Evolutionary conservation across 2,329 filamentous ascomycete genomes (phyloP), one percentile per base, ranked within the genome.

Genomic region (Ascocoryne sarcoides): DNA sequence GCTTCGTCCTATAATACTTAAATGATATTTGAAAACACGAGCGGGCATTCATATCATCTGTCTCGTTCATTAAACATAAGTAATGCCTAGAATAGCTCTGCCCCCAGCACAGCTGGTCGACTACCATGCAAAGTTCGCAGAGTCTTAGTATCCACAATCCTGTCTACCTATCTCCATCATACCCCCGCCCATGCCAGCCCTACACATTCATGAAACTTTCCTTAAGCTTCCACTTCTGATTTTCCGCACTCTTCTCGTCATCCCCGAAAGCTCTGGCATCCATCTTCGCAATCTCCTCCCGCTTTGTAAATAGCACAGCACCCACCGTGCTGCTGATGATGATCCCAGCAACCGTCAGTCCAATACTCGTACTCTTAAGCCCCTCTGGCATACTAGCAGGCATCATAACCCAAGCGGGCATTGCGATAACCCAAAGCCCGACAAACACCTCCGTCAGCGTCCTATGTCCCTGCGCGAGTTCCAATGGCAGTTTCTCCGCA

Each of bases 361-460:
- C 51, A 19, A 56, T 48, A 9, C 35, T 44, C 3, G 45, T 45
- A 4, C 35, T 36, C 18, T 48, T 50, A 10, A 56, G 28, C 3
- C 46, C 40, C 19, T 44, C 42, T 32, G 44, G 32, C 14, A 34
- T 42, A 12, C 30, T 32, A 8, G 23, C 39, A 10, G 33, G 41
- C 2, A 43, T 40, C 3, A 34, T 17, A 3, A 53, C 40, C 47
- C 47, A 54, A 10, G 43, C 33, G 3, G 52, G 52, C 20, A 53
- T 39, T 1, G 37, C 47, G 5, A 54, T 45, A n/a, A 49, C 39
- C 32, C 51, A 53, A 3, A 54, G 44, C 2, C 52, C 53, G 0
- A 39, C 40, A 1, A 56, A 12, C 10, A 54, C 12, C 9, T 51
- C 43, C 18, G 48, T 38, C 1, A 46, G 34, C 7, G 43, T 33